Percentiles rank a stretch among this genome's conserved stretches.
These are phyloP conservation scores for Thymus mandschuricus DNA, from an alignment of 257 asterid genomes.

Conservation along the genomic window DNA sequence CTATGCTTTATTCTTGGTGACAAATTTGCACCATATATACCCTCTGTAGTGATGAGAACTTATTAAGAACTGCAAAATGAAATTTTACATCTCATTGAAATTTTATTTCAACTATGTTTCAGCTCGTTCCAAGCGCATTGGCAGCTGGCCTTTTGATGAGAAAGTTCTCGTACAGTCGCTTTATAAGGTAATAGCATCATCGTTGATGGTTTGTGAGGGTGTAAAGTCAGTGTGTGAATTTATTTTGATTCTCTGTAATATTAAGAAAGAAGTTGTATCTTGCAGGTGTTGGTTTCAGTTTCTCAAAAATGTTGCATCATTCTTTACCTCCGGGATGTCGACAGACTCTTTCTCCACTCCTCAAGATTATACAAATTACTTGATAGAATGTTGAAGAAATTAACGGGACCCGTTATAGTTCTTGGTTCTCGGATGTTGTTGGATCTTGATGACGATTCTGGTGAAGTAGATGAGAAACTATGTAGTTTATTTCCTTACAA, in stretches of 20 bases:
- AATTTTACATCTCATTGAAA: conserved; percentile 27
- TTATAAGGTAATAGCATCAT: conserved; percentile 64
- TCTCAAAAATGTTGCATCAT: conserved; percentile 66
- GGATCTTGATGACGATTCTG: conserved; percentile 61
- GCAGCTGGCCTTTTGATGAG: conserved; percentile 85
- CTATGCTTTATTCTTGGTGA: neutral
- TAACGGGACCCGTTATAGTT: conserved; percentile 81
- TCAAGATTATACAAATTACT: conserved; percentile 64
- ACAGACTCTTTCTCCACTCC: conserved; percentile 63
- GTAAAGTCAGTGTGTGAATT: neutral
- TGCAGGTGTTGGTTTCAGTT: conserved; percentile 77
- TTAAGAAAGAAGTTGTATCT: conserved; percentile 23
- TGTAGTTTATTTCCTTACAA: conserved; percentile 76
- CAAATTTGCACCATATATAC: neutral
- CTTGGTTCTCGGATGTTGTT: conserved; percentile 84
- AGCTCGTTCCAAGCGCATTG: conserved; percentile 64
- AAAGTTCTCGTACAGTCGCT: conserved; percentile 75
- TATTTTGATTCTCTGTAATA: conserved; percentile 13
- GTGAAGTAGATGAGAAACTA: conserved; percentile 64
- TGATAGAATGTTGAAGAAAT: conserved; percentile 71
- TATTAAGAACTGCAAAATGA: neutral
- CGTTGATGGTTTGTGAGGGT: conserved; percentile 5
- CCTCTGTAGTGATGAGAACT: neutral
- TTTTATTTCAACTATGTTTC: conserved; percentile 33
- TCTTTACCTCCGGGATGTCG: conserved; percentile 89